Conservation (phyloP, 1,284 basidiomycete genomes). For the Trametes versicolor region DNA sequence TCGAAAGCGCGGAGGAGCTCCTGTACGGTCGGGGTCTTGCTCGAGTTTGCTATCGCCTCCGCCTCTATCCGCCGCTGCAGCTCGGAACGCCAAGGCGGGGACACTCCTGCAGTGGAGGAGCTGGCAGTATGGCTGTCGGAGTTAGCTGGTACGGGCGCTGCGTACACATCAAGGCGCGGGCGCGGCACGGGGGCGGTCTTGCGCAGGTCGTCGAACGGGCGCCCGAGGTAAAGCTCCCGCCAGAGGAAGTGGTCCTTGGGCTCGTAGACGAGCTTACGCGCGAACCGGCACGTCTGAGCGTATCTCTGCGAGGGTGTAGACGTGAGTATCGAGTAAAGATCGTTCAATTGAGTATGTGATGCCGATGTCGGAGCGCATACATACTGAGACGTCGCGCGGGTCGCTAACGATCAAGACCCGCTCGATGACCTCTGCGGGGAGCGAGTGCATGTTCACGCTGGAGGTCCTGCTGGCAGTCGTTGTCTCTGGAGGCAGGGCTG, state of each 20-base stretch:
- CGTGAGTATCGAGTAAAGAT: neutral
- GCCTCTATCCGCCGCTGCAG: slow-evolving; percentile 46
- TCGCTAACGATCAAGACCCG: slow-evolving; percentile 62
- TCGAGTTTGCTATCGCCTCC: slow-evolving; percentile 37
- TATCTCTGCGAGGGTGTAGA: slow-evolving; percentile 45
- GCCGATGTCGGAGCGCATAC: neutral
- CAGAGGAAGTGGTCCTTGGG: slow-evolving; percentile 66
- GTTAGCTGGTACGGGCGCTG: neutral
- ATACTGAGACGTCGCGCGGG: slow-evolving; percentile 60
- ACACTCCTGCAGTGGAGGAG: neutral
- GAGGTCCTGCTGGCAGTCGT: neutral
- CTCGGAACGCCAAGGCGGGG: slow-evolving; percentile 40
- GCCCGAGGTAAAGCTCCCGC: slow-evolving; percentile 65
- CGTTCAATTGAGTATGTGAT: no score
- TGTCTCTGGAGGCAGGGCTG: no score
- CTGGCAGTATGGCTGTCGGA: neutral
- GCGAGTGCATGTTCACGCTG: slow-evolving; percentile 27
- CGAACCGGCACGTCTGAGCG: slow-evolving; percentile 59
- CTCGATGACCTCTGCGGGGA: slow-evolving; percentile 68
- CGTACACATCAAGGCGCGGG: slow-evolving; percentile 25
- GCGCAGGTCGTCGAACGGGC: slow-evolving; percentile 70
- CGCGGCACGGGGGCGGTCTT: slow-evolving; percentile 32
- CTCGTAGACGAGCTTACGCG: slow-evolving; percentile 58
- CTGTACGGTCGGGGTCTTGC: slow-evolving; percentile 38
- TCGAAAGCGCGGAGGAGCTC: slow-evolving; percentile 50